phyloP scores from a whole-genome alignment of 2,329 filamentous ascomycete species.

The Neofusicoccum sp. region DNA sequence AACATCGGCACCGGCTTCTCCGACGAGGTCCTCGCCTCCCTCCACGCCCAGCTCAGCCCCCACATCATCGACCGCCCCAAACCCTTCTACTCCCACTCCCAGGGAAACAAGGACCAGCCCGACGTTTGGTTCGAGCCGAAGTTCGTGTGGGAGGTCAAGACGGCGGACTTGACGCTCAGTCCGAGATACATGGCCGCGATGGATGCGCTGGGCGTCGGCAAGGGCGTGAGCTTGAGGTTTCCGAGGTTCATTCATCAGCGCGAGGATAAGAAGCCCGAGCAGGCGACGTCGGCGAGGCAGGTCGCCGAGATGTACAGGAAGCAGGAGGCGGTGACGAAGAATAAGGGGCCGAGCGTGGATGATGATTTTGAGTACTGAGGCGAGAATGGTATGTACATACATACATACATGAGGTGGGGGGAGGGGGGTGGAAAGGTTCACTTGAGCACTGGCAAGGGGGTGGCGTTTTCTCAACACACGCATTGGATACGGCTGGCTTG shows the following conservation, averaged over 20 bases:
- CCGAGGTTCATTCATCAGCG: slow-evolving; percentile 88
- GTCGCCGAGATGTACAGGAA: slow-evolving; percentile 97
- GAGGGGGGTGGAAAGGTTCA: too few species aligned
- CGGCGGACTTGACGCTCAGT: slow-evolving; percentile 89
- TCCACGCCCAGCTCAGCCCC: slow-evolving; percentile 74
- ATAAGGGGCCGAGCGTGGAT: slow-evolving; percentile 83
- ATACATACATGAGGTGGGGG: too few species aligned
- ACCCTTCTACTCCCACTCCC: slow-evolving; percentile 88
- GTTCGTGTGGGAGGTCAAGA: slow-evolving; percentile 97
- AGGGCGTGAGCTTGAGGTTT: slow-evolving; percentile 87
- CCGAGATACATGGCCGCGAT: slow-evolving; percentile 92
- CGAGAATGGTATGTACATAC: too few species aligned
- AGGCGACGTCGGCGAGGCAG: slow-evolving; percentile 81
- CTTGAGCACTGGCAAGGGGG: too few species aligned
- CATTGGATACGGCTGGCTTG: too few species aligned
- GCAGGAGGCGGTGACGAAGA: slow-evolving; percentile 88
- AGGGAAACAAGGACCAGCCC: slow-evolving; percentile 86
- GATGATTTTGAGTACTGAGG: slow-evolving; percentile 94
- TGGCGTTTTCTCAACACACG: too few species aligned
- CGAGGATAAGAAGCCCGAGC: slow-evolving; percentile 94
- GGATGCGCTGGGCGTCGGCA: slow-evolving; percentile 70
- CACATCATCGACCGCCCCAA: slow-evolving; percentile 88
- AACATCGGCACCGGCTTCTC: slow-evolving; percentile 98
- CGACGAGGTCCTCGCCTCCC: slow-evolving; percentile 86
- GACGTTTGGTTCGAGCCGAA: slow-evolving; percentile 98